Percentiles rank a stretch among this genome's conserved stretches.
phyloP scores from a whole-genome alignment of 1,139 yeast species.

The Blastobotrys arbuscula region DNA sequence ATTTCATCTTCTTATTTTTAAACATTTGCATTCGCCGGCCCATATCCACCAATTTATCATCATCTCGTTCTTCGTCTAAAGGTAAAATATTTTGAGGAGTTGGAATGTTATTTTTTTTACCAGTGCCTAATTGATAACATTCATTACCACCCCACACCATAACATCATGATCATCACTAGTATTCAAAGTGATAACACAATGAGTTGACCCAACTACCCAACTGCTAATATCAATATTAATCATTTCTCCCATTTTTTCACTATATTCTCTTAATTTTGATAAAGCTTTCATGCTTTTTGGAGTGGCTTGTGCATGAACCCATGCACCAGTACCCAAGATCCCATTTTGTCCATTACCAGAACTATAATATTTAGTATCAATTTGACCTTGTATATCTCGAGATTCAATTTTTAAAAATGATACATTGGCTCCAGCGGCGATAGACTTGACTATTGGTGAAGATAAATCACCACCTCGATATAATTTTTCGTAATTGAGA shows the following conservation, averaged over 20 bases:
- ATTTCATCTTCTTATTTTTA: constrained; percentile 29
- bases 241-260: constrained; percentile 34
- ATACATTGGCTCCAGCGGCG: constrained; percentile 63
- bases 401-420: constrained; percentile 40
- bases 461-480: constrained; percentile 30
- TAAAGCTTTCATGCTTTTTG: constrained; percentile 49
- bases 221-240: constrained; percentile 43
- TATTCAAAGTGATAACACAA: constrained; percentile 47
- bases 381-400: constrained; percentile 13
- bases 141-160: constrained; percentile 81
- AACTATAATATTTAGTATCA: constrained; percentile 36
- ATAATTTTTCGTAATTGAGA: constrained; percentile 27
- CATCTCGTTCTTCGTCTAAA: constrained; percentile 14
- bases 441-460: constrained; percentile 40
- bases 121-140: constrained; percentile 79
- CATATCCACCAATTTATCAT: constrained; percentile 26
- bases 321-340: constrained; percentile 77
- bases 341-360: constrained; percentile 87
- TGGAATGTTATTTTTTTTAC: constrained; percentile 46
- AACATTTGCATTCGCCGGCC: constrained; percentile 46
- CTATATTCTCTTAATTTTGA: constrained; percentile 41
- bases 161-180: constrained; percentile 42
- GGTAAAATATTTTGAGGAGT: constrained; percentile 20
- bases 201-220: constrained; percentile 67
- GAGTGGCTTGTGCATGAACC: constrained; percentile 66